Evolutionary conservation across 2,329 filamentous ascomycete species (phyloP).

Genomic region (Trichoderma atroviride): DNA sequence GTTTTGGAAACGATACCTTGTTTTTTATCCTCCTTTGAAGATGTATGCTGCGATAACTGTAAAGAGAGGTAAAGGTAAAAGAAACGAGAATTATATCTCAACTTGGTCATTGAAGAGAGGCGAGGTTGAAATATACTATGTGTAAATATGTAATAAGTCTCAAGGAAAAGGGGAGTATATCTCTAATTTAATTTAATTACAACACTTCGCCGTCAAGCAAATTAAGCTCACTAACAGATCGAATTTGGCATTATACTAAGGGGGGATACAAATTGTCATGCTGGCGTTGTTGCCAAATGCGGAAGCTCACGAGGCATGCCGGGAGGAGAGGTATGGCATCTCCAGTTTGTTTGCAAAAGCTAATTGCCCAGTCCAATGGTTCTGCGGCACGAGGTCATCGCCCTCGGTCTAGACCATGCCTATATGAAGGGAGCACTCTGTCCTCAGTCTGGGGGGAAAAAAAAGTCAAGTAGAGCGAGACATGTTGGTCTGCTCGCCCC

Average conservation of each 20-base stretch:
- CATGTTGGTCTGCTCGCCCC: background rate
- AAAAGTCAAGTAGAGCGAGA: constrained; percentile 1
- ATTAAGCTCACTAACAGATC: too few relatives aligned
- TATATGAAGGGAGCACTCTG: constrained; percentile 1
- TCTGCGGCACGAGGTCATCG: background rate
- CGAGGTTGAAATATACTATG: too few relatives aligned
- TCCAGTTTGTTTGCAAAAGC: background rate
- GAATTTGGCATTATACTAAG: background rate
- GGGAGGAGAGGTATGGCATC: constrained; percentile 13
- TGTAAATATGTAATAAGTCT: too few relatives aligned
- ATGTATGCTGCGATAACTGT: background rate
- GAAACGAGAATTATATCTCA: background rate
- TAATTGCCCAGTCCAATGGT: background rate
- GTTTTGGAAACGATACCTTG: constrained; percentile 21
- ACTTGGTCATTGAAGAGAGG: background rate
- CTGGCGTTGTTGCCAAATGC: background rate
- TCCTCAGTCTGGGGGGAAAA: background rate
- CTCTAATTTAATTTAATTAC: too few relatives aligned
- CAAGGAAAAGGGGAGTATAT: too few relatives aligned
- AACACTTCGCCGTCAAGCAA: too few relatives aligned
- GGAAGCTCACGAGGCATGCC: constrained; percentile 25
- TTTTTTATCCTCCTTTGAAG: background rate
- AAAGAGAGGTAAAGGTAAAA: background rate
- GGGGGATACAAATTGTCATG: background rate
- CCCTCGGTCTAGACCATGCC: background rate